Base-by-base conservation (phyloP, 106 monocot genomes). In the Xerophyta viscosa region DNA sequence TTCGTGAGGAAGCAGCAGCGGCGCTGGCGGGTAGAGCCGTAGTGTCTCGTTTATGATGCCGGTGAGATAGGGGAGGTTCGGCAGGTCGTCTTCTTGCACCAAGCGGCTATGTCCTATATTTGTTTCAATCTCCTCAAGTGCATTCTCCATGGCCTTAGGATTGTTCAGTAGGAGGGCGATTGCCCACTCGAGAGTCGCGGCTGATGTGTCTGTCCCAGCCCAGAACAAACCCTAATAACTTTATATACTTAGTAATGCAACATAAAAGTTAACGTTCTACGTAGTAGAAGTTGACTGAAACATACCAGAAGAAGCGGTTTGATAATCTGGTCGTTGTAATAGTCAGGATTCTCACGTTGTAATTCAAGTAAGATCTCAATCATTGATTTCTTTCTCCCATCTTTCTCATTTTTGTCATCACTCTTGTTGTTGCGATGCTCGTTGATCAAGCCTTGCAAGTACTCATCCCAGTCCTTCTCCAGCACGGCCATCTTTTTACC, bases 271-370 rank as follows among this genome's bases (percentile, higher is more conserved):
- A 5, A n/a, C 33, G 11, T 33, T 11, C 5, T 33, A 33, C 5
- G 5, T 33, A 11, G 7, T 33, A 33, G 33, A 33, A 6, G 11
- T 5, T 11, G 11, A 6, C 7, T 6, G 11, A 6, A 33, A 57
- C 37, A 39, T 22, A 57, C 57, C 18, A 24, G 4, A 13, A 57
- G 7, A 11, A 57, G 6, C 10, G 45, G 29, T 46, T 61, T 48
- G 26, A 61, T 61, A 21, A 61, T 20, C 29, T 19, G 8, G 20
- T 61, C 47, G 10, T 24, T 47, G 47, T 48, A 61, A 29, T 48
- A 46, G 7, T 47, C 29, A 0, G 31, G 20, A 12, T 61, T 46
- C 1, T 20, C 20, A 0, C 46, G 19, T 27, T 48, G 60, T n/a
- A 48, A 7, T 3, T 9, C n/a, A 27, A 61, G 22, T 9, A 61